These are phyloP conservation scores for Linum lewisii DNA, from an alignment of 345 rosid genomes.

Conservation along the genomic window DNA sequence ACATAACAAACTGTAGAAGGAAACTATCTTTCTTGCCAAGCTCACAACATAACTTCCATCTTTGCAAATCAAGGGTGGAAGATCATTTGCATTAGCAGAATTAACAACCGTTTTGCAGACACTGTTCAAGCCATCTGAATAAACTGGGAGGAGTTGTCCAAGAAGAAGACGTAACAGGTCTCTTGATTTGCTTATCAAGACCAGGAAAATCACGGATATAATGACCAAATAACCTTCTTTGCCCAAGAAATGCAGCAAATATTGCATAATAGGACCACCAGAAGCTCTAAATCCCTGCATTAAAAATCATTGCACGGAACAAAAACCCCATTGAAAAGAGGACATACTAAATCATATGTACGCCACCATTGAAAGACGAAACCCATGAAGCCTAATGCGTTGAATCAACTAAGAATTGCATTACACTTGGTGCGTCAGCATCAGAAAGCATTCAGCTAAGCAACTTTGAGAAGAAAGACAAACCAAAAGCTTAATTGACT, in stretches of 20 bases:
- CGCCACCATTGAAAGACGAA: too few species aligned
- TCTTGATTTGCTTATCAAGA: conserved; percentile 37
- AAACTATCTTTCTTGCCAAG: conserved; percentile 75
- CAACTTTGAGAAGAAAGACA: too few species aligned
- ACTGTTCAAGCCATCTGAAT: conserved; percentile 81
- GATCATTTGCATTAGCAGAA: conserved; percentile 45
- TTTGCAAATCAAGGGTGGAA: conserved; percentile 59
- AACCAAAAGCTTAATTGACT: too few species aligned
- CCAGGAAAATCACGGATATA: conserved; percentile 86
- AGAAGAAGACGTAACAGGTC: conserved; percentile 24
- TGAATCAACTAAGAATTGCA: too few species aligned
- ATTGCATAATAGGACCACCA: conserved; percentile 56
- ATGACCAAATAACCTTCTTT: conserved; percentile 64
- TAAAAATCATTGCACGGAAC: background rate
- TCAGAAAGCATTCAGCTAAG: too few species aligned
- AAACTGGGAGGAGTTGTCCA: conserved; percentile 61
- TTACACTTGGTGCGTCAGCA: too few species aligned
- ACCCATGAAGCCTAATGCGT: too few species aligned
- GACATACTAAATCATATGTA: too few species aligned
- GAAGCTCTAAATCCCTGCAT: conserved; percentile 73
- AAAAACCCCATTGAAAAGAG: too few species aligned
- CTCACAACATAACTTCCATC: conserved; percentile 62
- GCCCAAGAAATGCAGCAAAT: conserved; percentile 69
- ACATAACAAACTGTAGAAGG: conserved; percentile 70
- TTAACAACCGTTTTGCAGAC: conserved; percentile 57